phyloP scores from a whole-genome alignment of 2,329 filamentous ascomycete genomes.

The Paramyrothecium sp. region DNA sequence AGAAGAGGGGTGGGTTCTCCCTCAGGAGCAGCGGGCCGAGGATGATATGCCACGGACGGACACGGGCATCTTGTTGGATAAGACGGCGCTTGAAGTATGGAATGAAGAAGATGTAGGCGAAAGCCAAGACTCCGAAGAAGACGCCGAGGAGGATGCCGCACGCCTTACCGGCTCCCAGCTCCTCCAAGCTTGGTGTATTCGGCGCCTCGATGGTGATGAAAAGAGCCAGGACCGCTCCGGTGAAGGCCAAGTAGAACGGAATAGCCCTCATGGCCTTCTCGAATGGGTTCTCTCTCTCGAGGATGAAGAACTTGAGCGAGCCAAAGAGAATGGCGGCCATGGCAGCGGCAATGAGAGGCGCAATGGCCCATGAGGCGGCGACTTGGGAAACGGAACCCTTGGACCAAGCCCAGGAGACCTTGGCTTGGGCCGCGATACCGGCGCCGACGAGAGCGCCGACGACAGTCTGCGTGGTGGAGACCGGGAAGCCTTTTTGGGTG shows the following conservation, averaged over 20 bases:
- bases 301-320: conserved; percentile 10
- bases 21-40: conserved; percentile 29
- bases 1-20: conserved; percentile 17
- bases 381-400: conserved; percentile 17
- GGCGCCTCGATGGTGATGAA: conserved; percentile 18
- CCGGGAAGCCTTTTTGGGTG: conserved; percentile 29
- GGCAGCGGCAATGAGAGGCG: conserved; percentile 13
- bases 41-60: conserved; percentile 28
- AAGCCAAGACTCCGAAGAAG: conserved; percentile 24
- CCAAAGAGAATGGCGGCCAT: conserved; percentile 13
- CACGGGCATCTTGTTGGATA: conserved; percentile 25
- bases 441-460: conserved; percentile 44
- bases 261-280: conserved; percentile 13
- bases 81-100: conserved; percentile 32
- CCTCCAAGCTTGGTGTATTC: conserved; percentile 22
- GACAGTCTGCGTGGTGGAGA: conserved; percentile 46
- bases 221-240: conserved; percentile 15
- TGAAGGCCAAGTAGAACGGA: conserved; percentile 22
- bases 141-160: conserved; percentile 24
- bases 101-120: conserved; percentile 30
- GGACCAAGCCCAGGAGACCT: conserved; percentile 16
- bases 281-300: conserved; percentile 13
- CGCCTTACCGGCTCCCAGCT: conserved; percentile 28
- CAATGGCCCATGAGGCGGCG: conserved; percentile 16
- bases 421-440: conserved; percentile 36